A percentile compares a stretch with the other conserved stretches of the same genome.
Conservation (phyloP, 75 land plant genomes). For the Isoetes taiwanensis region DNA sequence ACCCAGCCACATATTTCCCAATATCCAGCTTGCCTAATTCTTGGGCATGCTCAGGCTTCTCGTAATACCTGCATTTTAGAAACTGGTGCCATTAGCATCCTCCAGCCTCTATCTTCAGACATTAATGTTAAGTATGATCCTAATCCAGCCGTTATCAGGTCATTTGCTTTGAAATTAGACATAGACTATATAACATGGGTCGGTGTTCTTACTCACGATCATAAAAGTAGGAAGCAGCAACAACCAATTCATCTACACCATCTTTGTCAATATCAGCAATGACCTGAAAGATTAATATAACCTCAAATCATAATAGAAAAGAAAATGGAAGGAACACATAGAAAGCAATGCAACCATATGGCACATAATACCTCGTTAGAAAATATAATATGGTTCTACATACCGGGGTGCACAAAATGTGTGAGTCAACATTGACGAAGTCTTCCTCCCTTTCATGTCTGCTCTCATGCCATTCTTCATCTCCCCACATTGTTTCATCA, state of each 20-base stretch:
- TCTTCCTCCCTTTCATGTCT: slow-evolving; percentile 66
- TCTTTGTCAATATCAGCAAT: slow-evolving; percentile 97
- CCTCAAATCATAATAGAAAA: neutral
- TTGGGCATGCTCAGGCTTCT: slow-evolving; percentile 50
- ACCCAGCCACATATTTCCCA: slow-evolving; percentile 81
- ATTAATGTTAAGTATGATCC: neutral
- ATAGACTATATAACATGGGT: neutral
- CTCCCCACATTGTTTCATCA: slow-evolving; percentile 95
- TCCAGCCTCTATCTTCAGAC: neutral
- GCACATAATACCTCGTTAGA: neutral
- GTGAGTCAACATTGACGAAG: slow-evolving; percentile 78
- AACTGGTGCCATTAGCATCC: neutral
- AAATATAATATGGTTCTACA: slow-evolving; percentile 11
- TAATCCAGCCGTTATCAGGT: too few species aligned
- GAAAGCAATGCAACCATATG: neutral
- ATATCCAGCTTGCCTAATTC: slow-evolving; percentile 75
- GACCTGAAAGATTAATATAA: slow-evolving; percentile 38
- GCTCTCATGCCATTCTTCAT: slow-evolving; percentile 72
- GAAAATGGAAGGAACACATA: neutral
- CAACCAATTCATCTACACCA: slow-evolving; percentile 81
- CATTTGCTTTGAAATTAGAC: neutral
- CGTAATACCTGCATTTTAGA: slow-evolving; percentile 99
- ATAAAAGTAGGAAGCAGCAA: slow-evolving; percentile 95
- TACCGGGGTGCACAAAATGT: slow-evolving; percentile 90
- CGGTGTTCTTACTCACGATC: slow-evolving; percentile 78